These are phyloP conservation scores for Tetrapisispora arboricola DNA, from an alignment of 805 yeast species.

Conservation along the genomic window DNA sequence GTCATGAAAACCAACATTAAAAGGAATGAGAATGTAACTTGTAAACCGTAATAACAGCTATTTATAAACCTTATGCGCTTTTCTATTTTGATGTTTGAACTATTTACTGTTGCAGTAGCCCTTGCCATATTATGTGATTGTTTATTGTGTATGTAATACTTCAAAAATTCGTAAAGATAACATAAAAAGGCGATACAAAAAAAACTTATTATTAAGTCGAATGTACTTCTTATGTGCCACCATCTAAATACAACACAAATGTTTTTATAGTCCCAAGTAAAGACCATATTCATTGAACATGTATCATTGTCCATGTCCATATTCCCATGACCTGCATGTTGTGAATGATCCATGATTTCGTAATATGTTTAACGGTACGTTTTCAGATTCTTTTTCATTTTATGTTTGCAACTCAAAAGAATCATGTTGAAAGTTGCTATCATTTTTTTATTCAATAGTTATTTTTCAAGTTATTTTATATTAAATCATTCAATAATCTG, in stretches of 20 bases:
- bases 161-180: slow-evolving; percentile 50
- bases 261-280: slow-evolving; percentile 69
- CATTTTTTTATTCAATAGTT: too few relatives aligned
- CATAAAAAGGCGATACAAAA: slow-evolving; percentile 39
- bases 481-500: too few relatives aligned
- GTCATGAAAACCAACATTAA: slow-evolving; percentile 81
- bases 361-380: too few relatives aligned
- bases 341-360: slow-evolving; percentile 2
- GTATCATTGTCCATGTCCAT: slow-evolving; percentile 23
- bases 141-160: slow-evolving; percentile 8
- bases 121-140: slow-evolving; percentile 1
- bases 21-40: slow-evolving; percentile 60
- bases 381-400: too few relatives aligned
- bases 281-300: slow-evolving; percentile 62
- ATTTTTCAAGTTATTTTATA: too few relatives aligned
- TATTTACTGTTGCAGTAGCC: not conserved
- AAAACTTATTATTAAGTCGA: slow-evolving; percentile 44
- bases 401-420: too few relatives aligned
- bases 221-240: slow-evolving; percentile 61
- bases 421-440: too few relatives aligned
- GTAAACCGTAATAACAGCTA: slow-evolving; percentile 46
- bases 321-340: slow-evolving; percentile 8
- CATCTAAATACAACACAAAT: slow-evolving; percentile 64
- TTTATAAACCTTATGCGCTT: slow-evolving; percentile 20
- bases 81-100: not conserved